These are phyloP conservation scores for Vishniacozyma victoriae DNA, from an alignment of 768 basidiomycete species.

Conservation along the genomic window DNA sequence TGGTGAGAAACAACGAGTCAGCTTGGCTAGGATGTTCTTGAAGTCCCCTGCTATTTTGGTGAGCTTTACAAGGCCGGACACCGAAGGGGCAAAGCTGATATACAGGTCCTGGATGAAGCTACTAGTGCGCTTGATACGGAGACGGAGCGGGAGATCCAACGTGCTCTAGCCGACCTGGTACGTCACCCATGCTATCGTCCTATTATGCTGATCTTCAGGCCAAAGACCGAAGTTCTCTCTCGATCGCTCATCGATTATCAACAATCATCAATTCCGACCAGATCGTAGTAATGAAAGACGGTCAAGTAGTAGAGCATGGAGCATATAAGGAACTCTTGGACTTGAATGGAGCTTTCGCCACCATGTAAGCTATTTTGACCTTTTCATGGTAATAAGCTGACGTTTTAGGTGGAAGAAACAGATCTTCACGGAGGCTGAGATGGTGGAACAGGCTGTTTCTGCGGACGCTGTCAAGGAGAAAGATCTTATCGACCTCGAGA, in stretches of 20 bases:
- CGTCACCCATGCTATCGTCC: neutral
- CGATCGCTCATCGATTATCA: slow-evolving; percentile 66
- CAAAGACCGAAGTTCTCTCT: slow-evolving; percentile 64
- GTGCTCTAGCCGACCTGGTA: slow-evolving; percentile 68
- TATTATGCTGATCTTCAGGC: slow-evolving; percentile 23
- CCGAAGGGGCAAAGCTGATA: slow-evolving; percentile 41
- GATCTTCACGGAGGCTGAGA: slow-evolving; percentile 59
- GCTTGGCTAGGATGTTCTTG: slow-evolving; percentile 76
- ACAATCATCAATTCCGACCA: slow-evolving; percentile 62
- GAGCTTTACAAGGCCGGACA: slow-evolving; percentile 54
- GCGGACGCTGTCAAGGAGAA: slow-evolving; percentile 11
- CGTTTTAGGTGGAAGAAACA: slow-evolving; percentile 81
- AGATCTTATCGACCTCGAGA: neutral
- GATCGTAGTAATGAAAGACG: slow-evolving; percentile 86
- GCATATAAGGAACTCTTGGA: slow-evolving; percentile 71
- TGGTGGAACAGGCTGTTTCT: slow-evolving; percentile 13
- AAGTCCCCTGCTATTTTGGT: slow-evolving; percentile 78
- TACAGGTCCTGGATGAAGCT: slow-evolving; percentile 41
- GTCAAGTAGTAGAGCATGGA: slow-evolving; percentile 65
- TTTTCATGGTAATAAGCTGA: neutral
- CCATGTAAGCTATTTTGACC: slow-evolving; percentile 19
- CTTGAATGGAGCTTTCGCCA: slow-evolving; percentile 51
- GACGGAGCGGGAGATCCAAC: slow-evolving; percentile 84
- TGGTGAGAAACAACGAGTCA: slow-evolving; percentile 84
- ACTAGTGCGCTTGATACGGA: slow-evolving; percentile 71